Evolutionary conservation across 257 asterid species (phyloP).

Genomic region (Lantana camara): DNA sequence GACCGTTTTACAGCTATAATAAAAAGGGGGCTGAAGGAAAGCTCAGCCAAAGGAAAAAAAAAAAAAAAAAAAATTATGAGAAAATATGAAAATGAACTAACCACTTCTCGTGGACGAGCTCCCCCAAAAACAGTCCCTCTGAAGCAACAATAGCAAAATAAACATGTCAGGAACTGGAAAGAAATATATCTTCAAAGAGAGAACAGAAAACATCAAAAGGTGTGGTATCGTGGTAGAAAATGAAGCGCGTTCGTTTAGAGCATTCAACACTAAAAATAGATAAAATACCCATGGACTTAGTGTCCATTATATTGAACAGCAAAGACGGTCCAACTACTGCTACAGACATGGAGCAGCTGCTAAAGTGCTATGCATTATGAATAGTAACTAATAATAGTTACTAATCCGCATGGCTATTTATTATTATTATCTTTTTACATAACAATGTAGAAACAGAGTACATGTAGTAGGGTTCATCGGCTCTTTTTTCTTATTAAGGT

Average conservation of each 20-base stretch:
- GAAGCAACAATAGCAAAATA: constrained; percentile 32
- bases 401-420: not conserved
- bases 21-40: not conserved
- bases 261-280: not conserved
- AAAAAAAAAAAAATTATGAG: not conserved
- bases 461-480: no score
- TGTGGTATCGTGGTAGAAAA: constrained; percentile 15
- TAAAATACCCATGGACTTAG: constrained; percentile 1
- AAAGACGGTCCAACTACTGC: not conserved
- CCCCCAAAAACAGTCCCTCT: constrained; percentile 80
- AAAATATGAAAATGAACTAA: constrained; percentile 36
- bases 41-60: not conserved
- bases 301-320: constrained; percentile 4
- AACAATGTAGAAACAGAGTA: not conserved
- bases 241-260: constrained; percentile 5
- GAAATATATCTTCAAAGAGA: constrained; percentile 18
- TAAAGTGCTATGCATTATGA: not conserved
- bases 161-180: constrained; percentile 29
- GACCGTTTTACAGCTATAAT: constrained; percentile 3
- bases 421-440: not conserved
- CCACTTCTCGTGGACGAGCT: constrained; percentile 90
- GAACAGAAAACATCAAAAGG: not conserved
- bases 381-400: not conserved
- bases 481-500: no score
- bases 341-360: not conserved